Evolutionary conservation across 345 rosid species (phyloP), one percentile per base, ranked within the genome.

Genomic region (Gossypium thurberi): DNA sequence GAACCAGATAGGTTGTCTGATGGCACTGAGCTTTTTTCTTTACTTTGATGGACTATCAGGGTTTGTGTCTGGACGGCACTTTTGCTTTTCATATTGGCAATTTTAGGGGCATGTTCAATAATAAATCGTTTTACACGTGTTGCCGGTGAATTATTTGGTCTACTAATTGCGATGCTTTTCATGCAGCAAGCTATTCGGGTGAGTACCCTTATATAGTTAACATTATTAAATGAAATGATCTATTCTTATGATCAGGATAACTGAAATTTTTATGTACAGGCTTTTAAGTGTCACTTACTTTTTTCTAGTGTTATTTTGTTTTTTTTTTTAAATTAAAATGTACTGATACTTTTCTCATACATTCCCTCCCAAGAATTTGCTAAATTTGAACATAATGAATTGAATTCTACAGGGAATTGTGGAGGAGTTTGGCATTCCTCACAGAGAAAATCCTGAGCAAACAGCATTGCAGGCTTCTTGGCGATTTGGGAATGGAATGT

Each of bases 1-100:
- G 13, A 74, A 53, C 23, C 60, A 18, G 18, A 47, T 37, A 42
- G 52, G 18, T 25, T 64, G 40, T 42, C 46, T 71, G 10, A 61
- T 74, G 71, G 68, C 58, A 72, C 75, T 72, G 68, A 60, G 55
- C 46, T 72, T 10, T 40, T 46, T 80, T 43, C 18, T 58, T 18
- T 65, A 9, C 21, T 10, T 52, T 53, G 65, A 72, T 72, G 57
- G 65, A 10, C 55, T 71, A 60, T 81, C 85, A 90, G 98, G 98
- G 91, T 91, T 14, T 91, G 98, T 74, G 90, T 87, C 8, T 94
- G 98, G 97, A 91, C 98, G 70, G 85, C 97, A 59, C 74, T 91
- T 67, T 74, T 90, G 81, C 88, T 94, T 50, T 80, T 90, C 65
- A 77, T 89, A 43, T 86, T 90, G 42, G 93, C 95, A 15, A 71